A percentile compares a stretch with the other conserved stretches of the same genome.
phyloP scores from a whole-genome alignment of 2,329 filamentous ascomycete species.

The Claviceps arundinis region DNA sequence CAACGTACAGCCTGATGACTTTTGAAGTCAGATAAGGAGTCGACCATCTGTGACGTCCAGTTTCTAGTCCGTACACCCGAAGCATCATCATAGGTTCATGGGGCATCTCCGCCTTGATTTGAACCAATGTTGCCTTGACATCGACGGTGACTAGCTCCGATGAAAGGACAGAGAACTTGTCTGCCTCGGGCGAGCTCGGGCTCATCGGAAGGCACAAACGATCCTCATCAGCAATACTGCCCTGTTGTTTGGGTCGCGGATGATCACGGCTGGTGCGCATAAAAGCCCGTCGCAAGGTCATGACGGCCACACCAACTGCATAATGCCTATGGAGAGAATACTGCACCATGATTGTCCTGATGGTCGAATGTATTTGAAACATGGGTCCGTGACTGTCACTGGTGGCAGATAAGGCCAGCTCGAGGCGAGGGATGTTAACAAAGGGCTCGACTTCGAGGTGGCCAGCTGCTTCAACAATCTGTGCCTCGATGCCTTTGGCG shows the following conservation, averaged over 20 bases:
- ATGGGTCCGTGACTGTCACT: constrained; percentile 80
- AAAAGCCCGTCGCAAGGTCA: constrained; percentile 62
- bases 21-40: constrained; percentile 67
- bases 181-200: constrained; percentile 14
- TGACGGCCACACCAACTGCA: constrained; percentile 66
- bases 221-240: constrained; percentile 11
- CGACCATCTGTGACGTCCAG: constrained; percentile 77
- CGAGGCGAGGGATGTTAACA: constrained; percentile 71
- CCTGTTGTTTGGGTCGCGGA: constrained; percentile 20
- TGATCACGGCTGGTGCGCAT: constrained; percentile 34
- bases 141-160: constrained; percentile 69
- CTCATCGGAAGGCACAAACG: constrained; percentile 23
- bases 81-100: constrained; percentile 84
- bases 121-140: constrained; percentile 66
- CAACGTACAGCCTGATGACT: constrained; percentile 73
- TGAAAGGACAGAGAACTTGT: constrained; percentile 19
- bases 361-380: constrained; percentile 72
- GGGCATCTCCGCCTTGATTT: constrained; percentile 81
- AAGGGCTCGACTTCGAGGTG: constrained; percentile 79
- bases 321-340: constrained; percentile 95
- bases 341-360: constrained; percentile 66
- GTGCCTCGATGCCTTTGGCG: constrained; percentile 72
- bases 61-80: constrained; percentile 71
- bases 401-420: constrained; percentile 70
- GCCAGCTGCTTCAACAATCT: constrained; percentile 78